Conservation (phyloP, 805 yeast genomes). For the Pichia membranifaciens region DNA sequence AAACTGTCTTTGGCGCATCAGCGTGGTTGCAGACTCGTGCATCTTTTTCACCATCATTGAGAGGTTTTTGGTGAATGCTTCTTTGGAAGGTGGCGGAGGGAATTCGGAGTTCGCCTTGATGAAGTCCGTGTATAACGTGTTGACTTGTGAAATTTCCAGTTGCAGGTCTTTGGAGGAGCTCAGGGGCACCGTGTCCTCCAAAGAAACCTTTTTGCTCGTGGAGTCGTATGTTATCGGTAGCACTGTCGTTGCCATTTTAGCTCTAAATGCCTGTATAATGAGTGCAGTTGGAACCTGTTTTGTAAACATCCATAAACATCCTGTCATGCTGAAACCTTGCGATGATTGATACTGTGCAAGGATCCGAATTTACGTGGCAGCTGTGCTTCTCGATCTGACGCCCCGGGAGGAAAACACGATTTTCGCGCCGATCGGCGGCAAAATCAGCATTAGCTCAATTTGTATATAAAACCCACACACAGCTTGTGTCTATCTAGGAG, state of each 20-base stretch:
- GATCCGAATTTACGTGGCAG: too few species aligned
- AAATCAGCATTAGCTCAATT: too few species aligned
- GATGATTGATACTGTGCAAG: too few species aligned
- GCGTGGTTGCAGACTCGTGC: slow-evolving; percentile 56
- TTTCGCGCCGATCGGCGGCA: neutral
- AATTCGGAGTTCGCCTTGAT: slow-evolving; percentile 42
- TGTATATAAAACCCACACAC: too few species aligned
- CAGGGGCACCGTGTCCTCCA: slow-evolving; percentile 20
- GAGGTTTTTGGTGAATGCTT: slow-evolving; percentile 50
- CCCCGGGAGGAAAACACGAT: too few species aligned
- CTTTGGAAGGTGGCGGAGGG: slow-evolving; percentile 49
- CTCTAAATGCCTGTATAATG: too few species aligned
- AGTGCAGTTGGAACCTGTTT: too few species aligned
- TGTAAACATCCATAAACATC: too few species aligned
- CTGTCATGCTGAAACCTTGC: too few species aligned
- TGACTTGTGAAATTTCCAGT: slow-evolving; percentile 31
- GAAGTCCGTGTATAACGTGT: slow-evolving; percentile 35
- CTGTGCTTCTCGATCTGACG: too few species aligned
- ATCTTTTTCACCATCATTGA: slow-evolving; percentile 57
- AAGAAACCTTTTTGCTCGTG: slow-evolving; percentile 24
- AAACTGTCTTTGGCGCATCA: slow-evolving; percentile 49
- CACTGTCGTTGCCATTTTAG: slow-evolving; percentile 4
- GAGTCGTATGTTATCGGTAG: slow-evolving; percentile 30
- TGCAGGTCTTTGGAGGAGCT: slow-evolving; percentile 21
- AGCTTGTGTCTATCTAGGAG: too few species aligned